Evolutionary conservation across 2,329 filamentous ascomycete genomes (phyloP).

Genomic region (Byssothecium circinans): DNA sequence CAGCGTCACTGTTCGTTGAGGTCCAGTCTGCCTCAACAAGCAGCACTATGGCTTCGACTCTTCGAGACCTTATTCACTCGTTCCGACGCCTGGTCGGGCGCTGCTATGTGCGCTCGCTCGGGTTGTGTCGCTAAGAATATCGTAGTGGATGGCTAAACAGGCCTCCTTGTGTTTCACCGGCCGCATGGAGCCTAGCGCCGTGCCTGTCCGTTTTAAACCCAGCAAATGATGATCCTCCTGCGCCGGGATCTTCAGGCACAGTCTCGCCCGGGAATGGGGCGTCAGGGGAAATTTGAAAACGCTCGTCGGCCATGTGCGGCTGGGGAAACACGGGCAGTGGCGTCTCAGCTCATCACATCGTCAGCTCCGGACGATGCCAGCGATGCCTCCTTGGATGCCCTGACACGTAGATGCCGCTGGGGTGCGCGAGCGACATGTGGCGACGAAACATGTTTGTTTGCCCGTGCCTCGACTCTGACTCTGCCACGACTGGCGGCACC

Average conservation of each 20-base stretch:
- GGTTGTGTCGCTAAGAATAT: constrained; percentile 15
- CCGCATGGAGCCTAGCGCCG: constrained; percentile 24
- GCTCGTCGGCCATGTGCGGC: neutral
- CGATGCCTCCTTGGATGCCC: neutral
- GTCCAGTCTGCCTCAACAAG: too few relatives aligned
- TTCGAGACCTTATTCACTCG: neutral
- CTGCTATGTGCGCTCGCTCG: neutral
- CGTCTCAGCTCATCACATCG: neutral
- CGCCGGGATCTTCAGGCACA: constrained; percentile 36
- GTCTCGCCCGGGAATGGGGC: too few relatives aligned
- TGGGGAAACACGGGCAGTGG: too few relatives aligned
- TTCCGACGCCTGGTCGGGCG: neutral
- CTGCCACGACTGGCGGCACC: neutral
- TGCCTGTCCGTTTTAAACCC: constrained; percentile 9
- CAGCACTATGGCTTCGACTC: too few relatives aligned
- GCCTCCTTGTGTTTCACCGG: constrained; percentile 29
- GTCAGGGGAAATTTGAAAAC: constrained; percentile 2
- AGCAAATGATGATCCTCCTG: constrained; percentile 23
- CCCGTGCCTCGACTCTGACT: neutral
- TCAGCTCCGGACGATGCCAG: neutral
- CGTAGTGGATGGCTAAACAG: constrained; percentile 6
- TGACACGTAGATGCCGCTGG: constrained; percentile 1
- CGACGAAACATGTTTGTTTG: constrained; percentile 1
- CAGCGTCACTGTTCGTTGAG: too few relatives aligned
- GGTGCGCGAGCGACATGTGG: neutral